Evolutionary conservation across 768 basidiomycete genomes (phyloP).

Genomic region (Mycena polygramma): DNA sequence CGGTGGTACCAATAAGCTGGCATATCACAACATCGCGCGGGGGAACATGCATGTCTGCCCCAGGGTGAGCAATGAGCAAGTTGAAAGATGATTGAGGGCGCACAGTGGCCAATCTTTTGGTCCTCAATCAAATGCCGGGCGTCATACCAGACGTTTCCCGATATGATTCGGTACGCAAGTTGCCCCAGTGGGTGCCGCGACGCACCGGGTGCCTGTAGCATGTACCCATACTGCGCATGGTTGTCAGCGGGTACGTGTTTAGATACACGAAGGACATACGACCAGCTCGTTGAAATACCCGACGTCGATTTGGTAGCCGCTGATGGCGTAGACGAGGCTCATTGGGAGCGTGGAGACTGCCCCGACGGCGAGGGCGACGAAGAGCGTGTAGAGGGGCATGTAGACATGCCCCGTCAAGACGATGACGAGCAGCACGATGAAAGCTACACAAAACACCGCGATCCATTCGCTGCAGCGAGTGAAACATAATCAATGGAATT

Average conservation of each 20-base stretch:
- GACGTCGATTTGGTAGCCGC: background rate
- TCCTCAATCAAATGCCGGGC: constrained; percentile 8
- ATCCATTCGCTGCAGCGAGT: background rate
- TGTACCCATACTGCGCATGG: background rate
- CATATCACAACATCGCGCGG: constrained; percentile 1
- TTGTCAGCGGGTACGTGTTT: too few relatives aligned
- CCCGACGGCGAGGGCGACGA: constrained; percentile 10
- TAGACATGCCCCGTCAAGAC: constrained; percentile 13
- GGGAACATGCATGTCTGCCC: background rate
- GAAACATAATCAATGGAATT: background rate
- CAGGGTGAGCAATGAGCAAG: background rate
- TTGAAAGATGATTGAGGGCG: background rate
- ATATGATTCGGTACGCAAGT: constrained; percentile 4
- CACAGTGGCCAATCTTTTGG: background rate
- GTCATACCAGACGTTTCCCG: constrained; percentile 15
- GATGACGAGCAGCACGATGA: constrained; percentile 12
- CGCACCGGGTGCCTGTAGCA: background rate
- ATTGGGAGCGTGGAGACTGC: constrained; percentile 6
- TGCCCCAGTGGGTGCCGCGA: constrained; percentile 14
- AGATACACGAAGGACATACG: background rate
- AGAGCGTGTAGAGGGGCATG: constrained; percentile 21
- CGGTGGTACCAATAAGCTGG: constrained; percentile 2
- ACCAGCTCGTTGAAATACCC: background rate
- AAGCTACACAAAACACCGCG: background rate
- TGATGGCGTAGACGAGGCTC: background rate